These are phyloP conservation scores for Thermothelomyces thermophilus DNA, from an alignment of 2,329 filamentous ascomycete genomes.

Conservation along the genomic window DNA sequence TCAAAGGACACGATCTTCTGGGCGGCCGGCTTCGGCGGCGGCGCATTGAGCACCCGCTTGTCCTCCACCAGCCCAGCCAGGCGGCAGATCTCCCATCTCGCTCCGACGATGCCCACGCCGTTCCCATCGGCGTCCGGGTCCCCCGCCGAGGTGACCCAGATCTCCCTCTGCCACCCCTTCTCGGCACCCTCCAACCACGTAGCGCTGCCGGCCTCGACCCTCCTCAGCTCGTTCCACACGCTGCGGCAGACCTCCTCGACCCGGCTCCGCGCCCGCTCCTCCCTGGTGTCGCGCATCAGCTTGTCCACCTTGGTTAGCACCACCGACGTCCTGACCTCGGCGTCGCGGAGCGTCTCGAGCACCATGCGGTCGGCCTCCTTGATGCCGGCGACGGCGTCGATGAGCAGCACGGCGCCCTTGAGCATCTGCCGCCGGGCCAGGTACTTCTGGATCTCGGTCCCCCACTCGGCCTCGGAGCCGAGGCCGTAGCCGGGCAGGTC, in stretches of 20 bases:
- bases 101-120: slow-evolving; percentile 30
- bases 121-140: slow-evolving; percentile 27
- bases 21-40: not conserved
- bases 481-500: slow-evolving; percentile 35
- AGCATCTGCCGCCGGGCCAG: slow-evolving; percentile 41
- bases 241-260: slow-evolving; percentile 24
- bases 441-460: slow-evolving; percentile 46
- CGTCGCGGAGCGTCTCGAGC: slow-evolving; percentile 40
- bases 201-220: slow-evolving; percentile 20
- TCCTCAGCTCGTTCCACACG: slow-evolving; percentile 29
- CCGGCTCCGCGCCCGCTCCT: slow-evolving; percentile 8
- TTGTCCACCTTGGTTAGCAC: slow-evolving; percentile 55
- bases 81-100: slow-evolving; percentile 30
- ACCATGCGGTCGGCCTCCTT: slow-evolving; percentile 43
- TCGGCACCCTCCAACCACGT: slow-evolving; percentile 20
- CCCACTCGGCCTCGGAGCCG: slow-evolving; percentile 41
- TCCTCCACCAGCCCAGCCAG: slow-evolving; percentile 30
- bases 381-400: slow-evolving; percentile 47
- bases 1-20: slow-evolving; percentile 31
- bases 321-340: slow-evolving; percentile 40
- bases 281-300: slow-evolving; percentile 21
- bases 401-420: slow-evolving; percentile 46
- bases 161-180: slow-evolving; percentile 30
- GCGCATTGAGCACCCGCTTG: slow-evolving; percentile 9
- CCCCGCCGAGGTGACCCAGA: slow-evolving; percentile 32